phyloP scores from a whole-genome alignment of 257 asterid genomes.

The Fraxinus pennsylvanica region DNA sequence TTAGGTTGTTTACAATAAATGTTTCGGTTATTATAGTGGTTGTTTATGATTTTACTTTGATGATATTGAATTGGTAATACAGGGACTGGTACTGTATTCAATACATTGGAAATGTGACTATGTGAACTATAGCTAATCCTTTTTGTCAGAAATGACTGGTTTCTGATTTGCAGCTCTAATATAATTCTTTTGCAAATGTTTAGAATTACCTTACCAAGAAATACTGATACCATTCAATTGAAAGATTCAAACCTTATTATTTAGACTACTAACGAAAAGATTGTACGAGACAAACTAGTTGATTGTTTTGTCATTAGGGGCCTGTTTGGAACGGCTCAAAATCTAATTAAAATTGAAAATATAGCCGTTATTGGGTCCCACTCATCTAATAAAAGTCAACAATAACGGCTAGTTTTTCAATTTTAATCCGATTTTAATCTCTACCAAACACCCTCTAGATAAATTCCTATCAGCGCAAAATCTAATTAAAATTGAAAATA shows the following conservation, averaged over 20 bases:
- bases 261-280: not conserved
- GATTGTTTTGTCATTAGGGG: conserved; percentile 2
- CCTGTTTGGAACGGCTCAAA: too few relatives aligned
- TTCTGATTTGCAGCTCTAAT: not conserved
- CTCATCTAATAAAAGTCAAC: too few relatives aligned
- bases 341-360: too few relatives aligned
- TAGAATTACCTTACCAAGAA: not conserved
- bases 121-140: conserved; percentile 35
- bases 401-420: too few relatives aligned
- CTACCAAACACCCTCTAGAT: too few relatives aligned
- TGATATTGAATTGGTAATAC: conserved; percentile 34
- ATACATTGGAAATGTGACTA: conserved; percentile 42
- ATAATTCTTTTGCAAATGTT: conserved; percentile 6
- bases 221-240: not conserved
- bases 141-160: conserved; percentile 22
- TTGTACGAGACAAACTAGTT: conserved; percentile 4
- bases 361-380: too few relatives aligned
- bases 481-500: too few relatives aligned
- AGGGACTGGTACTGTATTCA: conserved; percentile 34
- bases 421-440: too few relatives aligned
- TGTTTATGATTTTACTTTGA: conserved; percentile 25
- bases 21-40: conserved; percentile 17
- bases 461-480: too few relatives aligned
- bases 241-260: not conserved
- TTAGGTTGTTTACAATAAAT: conserved; percentile 18